Evolutionary conservation across 768 basidiomycete species (phyloP).

Genomic region (Lanmaoa pseudosensibilis): DNA sequence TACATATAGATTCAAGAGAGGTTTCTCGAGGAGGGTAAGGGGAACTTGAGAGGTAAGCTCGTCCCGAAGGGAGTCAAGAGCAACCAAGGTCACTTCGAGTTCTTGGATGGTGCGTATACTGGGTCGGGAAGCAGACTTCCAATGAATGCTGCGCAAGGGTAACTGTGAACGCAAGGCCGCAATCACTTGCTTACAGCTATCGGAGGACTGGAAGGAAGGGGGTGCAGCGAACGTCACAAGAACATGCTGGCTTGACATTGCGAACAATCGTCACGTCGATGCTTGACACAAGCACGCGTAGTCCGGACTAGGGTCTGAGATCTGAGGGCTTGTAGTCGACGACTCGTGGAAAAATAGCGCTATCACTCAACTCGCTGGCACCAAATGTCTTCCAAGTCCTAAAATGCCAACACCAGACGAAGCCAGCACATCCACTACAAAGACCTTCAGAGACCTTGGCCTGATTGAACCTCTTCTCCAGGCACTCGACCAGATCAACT

Average conservation of each 20-base stretch:
- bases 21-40: slow-evolving; percentile 77
- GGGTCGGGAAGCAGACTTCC: slow-evolving; percentile 75
- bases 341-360: slow-evolving; percentile 16
- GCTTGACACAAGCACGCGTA: background rate
- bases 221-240: slow-evolving; percentile 70
- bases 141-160: slow-evolving; percentile 89
- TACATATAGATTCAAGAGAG: slow-evolving; percentile 83
- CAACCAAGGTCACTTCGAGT: slow-evolving; percentile 72
- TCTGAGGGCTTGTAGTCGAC: background rate
- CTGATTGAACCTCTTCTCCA: slow-evolving; percentile 87
- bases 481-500: slow-evolving; percentile 78
- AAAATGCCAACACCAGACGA: slow-evolving; percentile 68
- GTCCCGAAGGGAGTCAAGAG: slow-evolving; percentile 66
- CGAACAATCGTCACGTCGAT: background rate
- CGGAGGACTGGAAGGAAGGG: slow-evolving; percentile 62
- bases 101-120: slow-evolving; percentile 86
- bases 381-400: background rate
- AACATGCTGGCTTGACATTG: slow-evolving; percentile 49
- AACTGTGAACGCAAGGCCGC: slow-evolving; percentile 65
- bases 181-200: slow-evolving; percentile 71
- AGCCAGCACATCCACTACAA: slow-evolving; percentile 46
- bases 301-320: background rate
- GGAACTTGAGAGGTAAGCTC: slow-evolving; percentile 77
- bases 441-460: slow-evolving; percentile 80
- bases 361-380: background rate